Conservation (phyloP, 495 filamentous ascomycete genomes). For the Hypoxylon lenormandii region DNA sequence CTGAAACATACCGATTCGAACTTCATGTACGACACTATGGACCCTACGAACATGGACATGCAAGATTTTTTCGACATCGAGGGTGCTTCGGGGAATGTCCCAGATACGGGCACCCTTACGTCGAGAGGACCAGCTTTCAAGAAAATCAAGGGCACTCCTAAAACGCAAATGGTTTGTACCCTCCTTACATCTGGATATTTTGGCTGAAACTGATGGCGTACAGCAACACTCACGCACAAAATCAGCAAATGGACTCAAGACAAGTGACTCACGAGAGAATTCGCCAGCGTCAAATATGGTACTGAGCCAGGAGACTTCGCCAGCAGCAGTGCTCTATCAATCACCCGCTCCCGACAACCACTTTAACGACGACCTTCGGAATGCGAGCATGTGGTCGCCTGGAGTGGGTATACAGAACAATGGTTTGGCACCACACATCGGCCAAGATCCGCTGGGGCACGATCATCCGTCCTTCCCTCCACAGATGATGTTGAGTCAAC, state of each 20-base stretch:
- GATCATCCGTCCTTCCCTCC: constrained; percentile 30
- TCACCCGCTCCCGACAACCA: constrained; percentile 65
- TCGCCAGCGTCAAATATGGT: constrained; percentile 62
- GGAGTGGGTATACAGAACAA: constrained; percentile 12
- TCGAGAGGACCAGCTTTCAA: constrained; percentile 37
- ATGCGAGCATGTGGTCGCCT: constrained; percentile 39
- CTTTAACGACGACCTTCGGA: constrained; percentile 29
- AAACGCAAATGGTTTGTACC: constrained; percentile 51
- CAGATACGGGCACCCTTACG: neutral
- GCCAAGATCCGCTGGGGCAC: constrained; percentile 35
- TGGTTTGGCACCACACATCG: constrained; percentile 8
- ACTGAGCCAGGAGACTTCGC: constrained; percentile 61
- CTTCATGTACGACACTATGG: constrained; percentile 36
- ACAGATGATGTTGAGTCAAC: constrained; percentile 17
- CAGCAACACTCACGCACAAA: constrained; percentile 57
- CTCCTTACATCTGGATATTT: neutral
- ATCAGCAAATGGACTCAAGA: constrained; percentile 55
- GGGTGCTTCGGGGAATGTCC: constrained; percentile 62
- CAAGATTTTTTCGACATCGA: constrained; percentile 76
- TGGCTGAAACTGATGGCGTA: constrained; percentile 28
- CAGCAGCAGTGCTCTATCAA: constrained; percentile 62
- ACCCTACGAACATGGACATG: constrained; percentile 58
- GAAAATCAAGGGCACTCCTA: constrained; percentile 50
- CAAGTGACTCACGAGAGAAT: constrained; percentile 58
- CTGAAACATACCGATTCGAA: constrained; percentile 21